phyloP scores from a whole-genome alignment of 305 asterid species.

The Ajuga reptans region DNA sequence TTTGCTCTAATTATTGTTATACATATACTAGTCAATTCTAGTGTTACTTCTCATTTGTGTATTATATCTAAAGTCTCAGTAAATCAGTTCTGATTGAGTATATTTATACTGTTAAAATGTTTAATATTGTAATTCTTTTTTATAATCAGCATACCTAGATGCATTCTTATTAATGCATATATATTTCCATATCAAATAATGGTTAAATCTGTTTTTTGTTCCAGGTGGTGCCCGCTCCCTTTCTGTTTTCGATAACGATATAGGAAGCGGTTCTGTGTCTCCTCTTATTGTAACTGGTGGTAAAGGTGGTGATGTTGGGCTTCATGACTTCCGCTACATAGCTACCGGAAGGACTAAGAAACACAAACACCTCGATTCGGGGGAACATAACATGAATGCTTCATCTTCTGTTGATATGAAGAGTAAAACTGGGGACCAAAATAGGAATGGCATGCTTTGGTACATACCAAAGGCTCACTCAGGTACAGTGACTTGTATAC shows the following conservation, averaged over 20 bases:
- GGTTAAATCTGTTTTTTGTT: slow-evolving; percentile 16
- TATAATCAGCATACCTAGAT: neutral
- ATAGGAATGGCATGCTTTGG: slow-evolving; percentile 99
- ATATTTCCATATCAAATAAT: neutral
- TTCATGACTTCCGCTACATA: slow-evolving; percentile 96
- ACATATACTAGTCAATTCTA: neutral
- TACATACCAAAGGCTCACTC: slow-evolving; percentile 98
- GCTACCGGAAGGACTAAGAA: slow-evolving; percentile 92
- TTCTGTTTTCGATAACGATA: slow-evolving; percentile 78
- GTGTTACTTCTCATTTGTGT: neutral
- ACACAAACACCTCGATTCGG: slow-evolving; percentile 60
- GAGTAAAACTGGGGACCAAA: slow-evolving; percentile 86
- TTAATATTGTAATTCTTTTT: neutral
- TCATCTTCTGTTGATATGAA: slow-evolving; percentile 58
- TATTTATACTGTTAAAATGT: neutral
- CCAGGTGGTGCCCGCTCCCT: slow-evolving; percentile 94
- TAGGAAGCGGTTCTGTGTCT: slow-evolving; percentile 93
- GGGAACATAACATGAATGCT: slow-evolving; percentile 47
- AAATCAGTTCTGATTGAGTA: neutral
- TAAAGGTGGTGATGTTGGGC: slow-evolving; percentile 90
- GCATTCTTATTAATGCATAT: neutral
- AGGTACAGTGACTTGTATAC: slow-evolving; percentile 41
- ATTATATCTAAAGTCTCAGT: neutral
- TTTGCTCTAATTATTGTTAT: neutral
- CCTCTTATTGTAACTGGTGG: slow-evolving; percentile 96